Evolutionary conservation across 176 grass and related monocot species (phyloP), one percentile per base, ranked within the genome.

Genomic region (Oryza punctata): DNA sequence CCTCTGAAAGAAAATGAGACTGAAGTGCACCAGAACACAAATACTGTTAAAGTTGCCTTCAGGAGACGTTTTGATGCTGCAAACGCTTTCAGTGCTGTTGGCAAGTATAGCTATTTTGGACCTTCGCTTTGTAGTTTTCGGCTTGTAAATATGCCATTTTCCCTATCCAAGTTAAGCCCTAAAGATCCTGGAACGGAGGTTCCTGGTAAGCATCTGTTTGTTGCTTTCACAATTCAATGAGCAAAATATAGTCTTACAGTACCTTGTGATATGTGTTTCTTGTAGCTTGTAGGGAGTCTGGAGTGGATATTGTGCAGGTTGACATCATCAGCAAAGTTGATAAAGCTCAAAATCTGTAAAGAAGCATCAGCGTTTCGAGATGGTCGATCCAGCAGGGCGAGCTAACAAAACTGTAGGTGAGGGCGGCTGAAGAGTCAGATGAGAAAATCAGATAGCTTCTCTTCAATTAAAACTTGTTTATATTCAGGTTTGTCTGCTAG

Each of bases 21-120:
- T 73, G 89, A 91, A 85, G 78, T 93, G 6, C 84, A 97, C 65
- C 66, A n/a, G 64, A 84, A 72, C 63, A 78, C 71, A 47, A 90
- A 85, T 28, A 72, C 65, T 72, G 85, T 72, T 66, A 91, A 89
- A 89, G 78, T 97, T 82, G 84, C 89, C 57, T 97, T 97, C 67
- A 97, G 88, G 87, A 88, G 72, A 79, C 71, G 78, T 68, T 40
- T 61, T 81, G 94, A 97, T 88, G 94, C 91, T 43, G 94, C 91
- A 82, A 91, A 84, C 65, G 94, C 85, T 70, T 97, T 97, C 81
- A 80, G 71, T 84, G 76, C 57, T 77, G 77, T 80, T 66, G 83
- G 91, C 75, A 93, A 88, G n/a, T 89, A 88, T 45, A 68, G 81
- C 73, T 82, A 88, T 49, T 97, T 97, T 90, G 91, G 94, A 49